A percentile compares a stretch with the other conserved stretches of the same genome.
phyloP scores from a whole-genome alignment of 768 basidiomycete genomes.

The Rhizopogon rudus region DNA sequence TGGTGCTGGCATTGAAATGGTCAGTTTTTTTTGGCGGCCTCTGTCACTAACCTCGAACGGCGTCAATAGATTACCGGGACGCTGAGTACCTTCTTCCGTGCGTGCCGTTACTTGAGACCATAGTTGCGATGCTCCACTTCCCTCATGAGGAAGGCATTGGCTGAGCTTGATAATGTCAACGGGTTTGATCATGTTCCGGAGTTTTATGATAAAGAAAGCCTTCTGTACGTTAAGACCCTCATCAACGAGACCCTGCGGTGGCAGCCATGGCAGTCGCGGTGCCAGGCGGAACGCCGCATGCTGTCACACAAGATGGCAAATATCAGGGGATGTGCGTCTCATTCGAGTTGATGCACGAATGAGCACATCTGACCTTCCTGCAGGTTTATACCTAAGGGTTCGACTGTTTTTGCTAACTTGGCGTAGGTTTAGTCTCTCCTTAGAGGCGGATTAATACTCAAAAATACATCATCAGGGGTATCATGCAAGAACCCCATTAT shows the following conservation, averaged over 20 bases:
- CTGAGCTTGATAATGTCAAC: slow-evolving; percentile 15
- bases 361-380: not conserved
- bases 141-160: slow-evolving; percentile 21
- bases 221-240: no score
- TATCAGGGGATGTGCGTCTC: slow-evolving; percentile 8
- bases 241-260: no score
- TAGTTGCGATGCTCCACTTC: slow-evolving; percentile 20
- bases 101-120: not conserved
- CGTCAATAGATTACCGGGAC: no score
- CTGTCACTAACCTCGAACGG: no score
- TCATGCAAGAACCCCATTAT: slow-evolving; percentile 13
- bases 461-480: slow-evolving; percentile 9
- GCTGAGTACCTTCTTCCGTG: no score
- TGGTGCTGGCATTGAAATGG: no score
- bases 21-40: no score
- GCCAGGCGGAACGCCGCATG: slow-evolving; percentile 1
- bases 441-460: not conserved
- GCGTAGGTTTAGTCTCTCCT: slow-evolving; percentile 8
- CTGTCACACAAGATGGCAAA: slow-evolving; percentile 12
- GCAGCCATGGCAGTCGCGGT: no score
- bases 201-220: no score
- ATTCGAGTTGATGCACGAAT: not conserved
- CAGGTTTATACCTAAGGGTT: slow-evolving; percentile 17
- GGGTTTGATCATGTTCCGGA: no score
- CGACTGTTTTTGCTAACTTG: slow-evolving; percentile 14